These are phyloP conservation scores for Astrocystis sublimbata DNA, from an alignment of 495 filamentous ascomycete genomes.

Conservation along the genomic window DNA sequence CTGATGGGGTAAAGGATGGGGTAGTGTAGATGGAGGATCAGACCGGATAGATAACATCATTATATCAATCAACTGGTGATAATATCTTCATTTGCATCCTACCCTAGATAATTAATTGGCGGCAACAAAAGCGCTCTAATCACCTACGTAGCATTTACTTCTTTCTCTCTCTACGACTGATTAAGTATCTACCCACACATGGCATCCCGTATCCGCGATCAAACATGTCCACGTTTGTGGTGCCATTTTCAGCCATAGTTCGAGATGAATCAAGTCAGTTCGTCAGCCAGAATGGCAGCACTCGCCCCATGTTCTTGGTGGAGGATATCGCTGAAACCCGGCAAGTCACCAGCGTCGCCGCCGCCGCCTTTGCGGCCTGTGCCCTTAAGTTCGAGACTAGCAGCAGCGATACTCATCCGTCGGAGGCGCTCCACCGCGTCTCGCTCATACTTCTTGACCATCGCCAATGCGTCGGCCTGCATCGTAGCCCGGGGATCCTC, in stretches of 20 bases:
- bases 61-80: too few relatives aligned
- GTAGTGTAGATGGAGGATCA: too few relatives aligned
- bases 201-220: too few relatives aligned
- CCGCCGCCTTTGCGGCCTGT: slow-evolving; percentile 20
- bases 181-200: too few relatives aligned
- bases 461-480: slow-evolving; percentile 64
- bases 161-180: too few relatives aligned
- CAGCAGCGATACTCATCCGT: slow-evolving; percentile 69
- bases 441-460: slow-evolving; percentile 68
- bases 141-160: too few relatives aligned
- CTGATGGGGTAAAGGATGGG: slow-evolving; percentile 76
- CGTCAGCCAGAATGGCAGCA: background rate
- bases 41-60: too few relatives aligned
- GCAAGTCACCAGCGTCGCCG: slow-evolving; percentile 11
- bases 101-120: too few relatives aligned
- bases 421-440: slow-evolving; percentile 73
- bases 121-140: too few relatives aligned
- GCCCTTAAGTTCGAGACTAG: slow-evolving; percentile 70
- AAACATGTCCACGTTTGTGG: too few relatives aligned
- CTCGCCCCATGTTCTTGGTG: slow-evolving; percentile 15
- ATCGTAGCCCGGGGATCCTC: slow-evolving; percentile 64
- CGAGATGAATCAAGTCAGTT: background rate
- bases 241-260: too few relatives aligned
- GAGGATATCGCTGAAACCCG: slow-evolving; percentile 27
- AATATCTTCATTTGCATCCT: too few relatives aligned